Percentiles rank a stretch among this genome's conserved stretches.
phyloP scores from a whole-genome alignment of 129 eudicot species.

The Lonicera japonica region DNA sequence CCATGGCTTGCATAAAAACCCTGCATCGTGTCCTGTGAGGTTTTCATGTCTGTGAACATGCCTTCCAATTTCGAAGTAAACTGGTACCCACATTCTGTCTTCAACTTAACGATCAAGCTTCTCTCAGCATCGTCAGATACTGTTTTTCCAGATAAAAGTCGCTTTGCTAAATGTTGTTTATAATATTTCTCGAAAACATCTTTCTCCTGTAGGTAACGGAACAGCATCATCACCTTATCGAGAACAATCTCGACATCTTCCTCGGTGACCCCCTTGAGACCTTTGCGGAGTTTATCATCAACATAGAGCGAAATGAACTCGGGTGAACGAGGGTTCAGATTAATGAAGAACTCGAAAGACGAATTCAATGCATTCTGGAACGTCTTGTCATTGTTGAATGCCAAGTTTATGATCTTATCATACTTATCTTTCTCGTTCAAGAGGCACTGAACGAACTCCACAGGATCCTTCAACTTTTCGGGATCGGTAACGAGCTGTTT shows the following conservation, averaged over 20 bases:
- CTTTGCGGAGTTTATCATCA: conserved; percentile 65
- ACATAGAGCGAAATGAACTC: conserved; percentile 70
- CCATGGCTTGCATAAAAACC: conserved; percentile 52
- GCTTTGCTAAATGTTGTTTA: conserved; percentile 33
- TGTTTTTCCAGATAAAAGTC: conserved; percentile 31
- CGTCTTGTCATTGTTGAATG: conserved; percentile 64
- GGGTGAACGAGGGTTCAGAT: conserved; percentile 61
- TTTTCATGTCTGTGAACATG: conserved; percentile 82
- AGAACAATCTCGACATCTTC: conserved; percentile 64
- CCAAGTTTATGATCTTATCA: conserved; percentile 44
- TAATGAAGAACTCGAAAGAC: conserved; percentile 63
- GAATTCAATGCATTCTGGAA: conserved; percentile 79
- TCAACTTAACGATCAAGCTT: conserved; percentile 35
- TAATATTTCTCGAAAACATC: conserved; percentile 35
- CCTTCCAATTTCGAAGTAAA: conserved; percentile 84
- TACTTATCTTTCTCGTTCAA: conserved; percentile 52
- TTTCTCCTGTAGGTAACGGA: conserved; percentile 52
- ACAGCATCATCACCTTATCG: conserved; percentile 72
- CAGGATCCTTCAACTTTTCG: conserved; percentile 65
- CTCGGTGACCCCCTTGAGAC: conserved; percentile 67
- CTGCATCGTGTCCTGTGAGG: conserved; percentile 76
- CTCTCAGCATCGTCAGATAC: conserved; percentile 40
- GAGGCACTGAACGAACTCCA: conserved; percentile 65
- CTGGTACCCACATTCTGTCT: conserved; percentile 90
- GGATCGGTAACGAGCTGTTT: conserved; percentile 77